phyloP scores from a whole-genome alignment of 2,329 filamentous ascomycete genomes.

The Huntiella decipiens region DNA sequence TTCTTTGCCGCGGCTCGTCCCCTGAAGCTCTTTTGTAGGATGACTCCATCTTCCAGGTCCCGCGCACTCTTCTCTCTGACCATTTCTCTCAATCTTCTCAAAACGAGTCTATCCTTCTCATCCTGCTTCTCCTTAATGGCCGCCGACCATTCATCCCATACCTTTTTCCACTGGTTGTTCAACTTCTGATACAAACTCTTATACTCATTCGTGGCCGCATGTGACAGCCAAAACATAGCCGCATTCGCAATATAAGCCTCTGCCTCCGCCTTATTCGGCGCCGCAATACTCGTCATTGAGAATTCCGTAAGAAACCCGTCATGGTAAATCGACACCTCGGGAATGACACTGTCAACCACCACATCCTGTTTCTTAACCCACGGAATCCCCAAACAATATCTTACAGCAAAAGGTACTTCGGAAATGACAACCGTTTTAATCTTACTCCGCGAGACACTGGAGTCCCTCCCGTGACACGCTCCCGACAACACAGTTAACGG shows the following conservation, averaged over 20 bases:
- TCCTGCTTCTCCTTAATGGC: constrained; percentile 52
- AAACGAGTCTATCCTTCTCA: constrained; percentile 44
- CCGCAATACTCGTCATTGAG: constrained; percentile 56
- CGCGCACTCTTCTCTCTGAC: constrained; percentile 50
- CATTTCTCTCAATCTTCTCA: constrained; percentile 50
- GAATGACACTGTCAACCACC: constrained; percentile 23
- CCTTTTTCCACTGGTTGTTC: constrained; percentile 61
- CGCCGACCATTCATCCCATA: constrained; percentile 64
- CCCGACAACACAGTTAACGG: constrained; percentile 68
- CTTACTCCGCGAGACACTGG: constrained; percentile 31
- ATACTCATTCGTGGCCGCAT: constrained; percentile 62
- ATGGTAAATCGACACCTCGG: constrained; percentile 19
- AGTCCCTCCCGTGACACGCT: constrained; percentile 67
- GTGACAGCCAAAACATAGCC: constrained; percentile 66
- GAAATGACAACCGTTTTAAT: constrained; percentile 53
- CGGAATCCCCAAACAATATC: constrained; percentile 52
- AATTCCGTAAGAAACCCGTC: constrained; percentile 35
- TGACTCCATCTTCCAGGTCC: constrained; percentile 53
- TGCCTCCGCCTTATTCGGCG: constrained; percentile 60
- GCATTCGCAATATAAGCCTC: constrained; percentile 71
- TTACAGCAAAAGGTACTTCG: constrained; percentile 52
- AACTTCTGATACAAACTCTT: constrained; percentile 57
- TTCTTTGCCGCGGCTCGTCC: constrained; percentile 32
- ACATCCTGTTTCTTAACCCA: constrained; percentile 60
- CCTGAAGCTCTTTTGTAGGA: constrained; percentile 59